These are phyloP conservation scores for Tetrahymena elliotti DNA, from an alignment of 73 alveolate species.

Conservation along the genomic window DNA sequence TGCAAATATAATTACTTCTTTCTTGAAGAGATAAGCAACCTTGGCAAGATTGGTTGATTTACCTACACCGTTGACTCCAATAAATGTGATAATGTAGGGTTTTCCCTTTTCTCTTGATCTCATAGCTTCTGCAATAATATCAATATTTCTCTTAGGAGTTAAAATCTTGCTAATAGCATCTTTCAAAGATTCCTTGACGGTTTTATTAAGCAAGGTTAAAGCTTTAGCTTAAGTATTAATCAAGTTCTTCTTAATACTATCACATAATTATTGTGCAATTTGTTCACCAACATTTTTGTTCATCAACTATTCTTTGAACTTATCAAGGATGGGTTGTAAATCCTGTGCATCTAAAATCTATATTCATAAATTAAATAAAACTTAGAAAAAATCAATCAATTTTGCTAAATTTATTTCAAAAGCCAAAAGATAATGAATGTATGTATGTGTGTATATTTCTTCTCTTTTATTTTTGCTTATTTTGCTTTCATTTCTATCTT, in stretches of 20 bases:
- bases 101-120: conserved; percentile 82
- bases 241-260: conserved; percentile 70
- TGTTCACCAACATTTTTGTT: conserved; percentile 94
- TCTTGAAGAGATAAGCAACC: conserved; percentile 90
- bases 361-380: neutral
- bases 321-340: conserved; percentile 80
- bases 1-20: neutral
- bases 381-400: neutral
- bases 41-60: conserved; percentile 98
- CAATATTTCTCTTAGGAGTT: conserved; percentile 92
- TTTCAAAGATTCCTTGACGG: conserved; percentile 83
- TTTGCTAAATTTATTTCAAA: no score
- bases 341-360: conserved; percentile 74
- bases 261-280: conserved; percentile 82
- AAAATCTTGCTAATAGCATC: conserved; percentile 78
- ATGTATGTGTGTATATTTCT: no score
- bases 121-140: conserved; percentile 89
- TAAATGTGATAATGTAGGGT: conserved; percentile 82
- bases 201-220: conserved; percentile 79
- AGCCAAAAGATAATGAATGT: no score
- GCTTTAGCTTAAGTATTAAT: conserved; percentile 84
- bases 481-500: neutral
- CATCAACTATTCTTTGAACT: conserved; percentile 67
- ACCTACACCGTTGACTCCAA: conserved; percentile 99
- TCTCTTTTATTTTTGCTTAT: neutral